Base-by-base conservation (phyloP, 2,329 filamentous ascomycete genomes). In the Pseudocercospora fijiensis region DNA sequence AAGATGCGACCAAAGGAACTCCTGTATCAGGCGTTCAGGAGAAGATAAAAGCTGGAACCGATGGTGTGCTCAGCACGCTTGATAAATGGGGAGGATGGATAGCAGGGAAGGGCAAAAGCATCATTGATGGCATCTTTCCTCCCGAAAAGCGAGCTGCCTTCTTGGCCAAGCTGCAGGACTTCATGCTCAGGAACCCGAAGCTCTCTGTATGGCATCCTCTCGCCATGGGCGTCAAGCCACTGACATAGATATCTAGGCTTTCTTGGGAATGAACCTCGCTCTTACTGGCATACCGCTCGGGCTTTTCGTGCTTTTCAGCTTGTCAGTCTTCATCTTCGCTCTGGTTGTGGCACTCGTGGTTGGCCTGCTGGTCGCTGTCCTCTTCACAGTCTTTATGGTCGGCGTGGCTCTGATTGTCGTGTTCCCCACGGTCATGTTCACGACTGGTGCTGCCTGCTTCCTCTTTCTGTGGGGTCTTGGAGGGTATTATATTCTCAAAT, bases 371-470 rank as follows among this genome's bases (percentile, higher is more conserved):
- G 80, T 77, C 18, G 83, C 82, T 2, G 72, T 84, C 8, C 71
- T 87, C 61, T 90, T 91, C 79, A 84, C 85, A 1, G 81, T 90
- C 55, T 87, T 90, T 79, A 88, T 86, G 81, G 83, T 87, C 59
- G 85, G 87, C 57, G 75, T 91, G 51, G 89, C 88, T 2, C 78
- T 90, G 10, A 74, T 91, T 55, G 74, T 93, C 45, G 82, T 95
- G 16, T 78, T 91, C 0, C 90, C 90, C 1, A 84, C 86, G 0
- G 78, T 94, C 41, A 84, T 90, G 75, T 75, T 91, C 66, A 88
- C 88, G 2, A 86, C 84, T 11, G 83, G 83, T 55, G 75, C 87
- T 22, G 89, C 86, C 4, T 78, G 87, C 0, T 82, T 88, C 64
- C 77, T 89, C 65, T 94, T 90, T 85, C 76, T 85, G 18, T 90